phyloP scores from a whole-genome alignment of 148 eudicot genomes.

The Arctostaphylos glauca region DNA sequence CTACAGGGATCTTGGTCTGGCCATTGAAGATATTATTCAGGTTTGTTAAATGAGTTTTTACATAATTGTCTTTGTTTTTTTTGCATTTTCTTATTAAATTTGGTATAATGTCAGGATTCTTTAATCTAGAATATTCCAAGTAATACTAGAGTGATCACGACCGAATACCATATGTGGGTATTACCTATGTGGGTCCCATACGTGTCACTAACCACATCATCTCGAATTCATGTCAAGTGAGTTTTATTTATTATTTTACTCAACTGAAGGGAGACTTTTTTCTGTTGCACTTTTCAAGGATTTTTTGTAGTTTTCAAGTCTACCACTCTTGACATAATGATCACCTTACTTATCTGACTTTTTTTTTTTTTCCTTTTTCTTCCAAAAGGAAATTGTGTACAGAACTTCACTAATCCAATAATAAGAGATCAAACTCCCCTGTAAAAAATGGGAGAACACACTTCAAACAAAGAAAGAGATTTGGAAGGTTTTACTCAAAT shows the following conservation, averaged over 20 bases:
- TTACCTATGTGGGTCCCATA: background rate
- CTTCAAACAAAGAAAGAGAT: too few relatives aligned
- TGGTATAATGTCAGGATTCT: background rate
- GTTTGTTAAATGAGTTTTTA: slow-evolving; percentile 23
- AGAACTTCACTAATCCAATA: too few relatives aligned
- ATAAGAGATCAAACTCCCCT: too few relatives aligned
- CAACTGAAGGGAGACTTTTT: background rate
- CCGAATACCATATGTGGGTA: background rate
- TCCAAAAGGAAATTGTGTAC: too few relatives aligned
- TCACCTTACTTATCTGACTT: too few relatives aligned
- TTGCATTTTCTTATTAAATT: background rate
- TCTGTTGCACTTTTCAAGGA: background rate
- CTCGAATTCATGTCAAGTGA: background rate
- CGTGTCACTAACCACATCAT: background rate
- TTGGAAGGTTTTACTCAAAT: background rate
- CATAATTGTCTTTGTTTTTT: background rate
- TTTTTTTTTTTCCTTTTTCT: too few relatives aligned
- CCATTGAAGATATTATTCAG: slow-evolving; percentile 80
- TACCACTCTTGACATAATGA: background rate
- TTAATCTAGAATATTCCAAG: background rate
- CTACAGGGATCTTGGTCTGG: slow-evolving; percentile 66
- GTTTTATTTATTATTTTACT: background rate
- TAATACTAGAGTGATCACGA: background rate
- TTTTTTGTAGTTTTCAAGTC: background rate
- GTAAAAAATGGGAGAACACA: too few relatives aligned